phyloP scores from a whole-genome alignment of 78 protist species.

The Polysphondylium violaceum region DNA sequence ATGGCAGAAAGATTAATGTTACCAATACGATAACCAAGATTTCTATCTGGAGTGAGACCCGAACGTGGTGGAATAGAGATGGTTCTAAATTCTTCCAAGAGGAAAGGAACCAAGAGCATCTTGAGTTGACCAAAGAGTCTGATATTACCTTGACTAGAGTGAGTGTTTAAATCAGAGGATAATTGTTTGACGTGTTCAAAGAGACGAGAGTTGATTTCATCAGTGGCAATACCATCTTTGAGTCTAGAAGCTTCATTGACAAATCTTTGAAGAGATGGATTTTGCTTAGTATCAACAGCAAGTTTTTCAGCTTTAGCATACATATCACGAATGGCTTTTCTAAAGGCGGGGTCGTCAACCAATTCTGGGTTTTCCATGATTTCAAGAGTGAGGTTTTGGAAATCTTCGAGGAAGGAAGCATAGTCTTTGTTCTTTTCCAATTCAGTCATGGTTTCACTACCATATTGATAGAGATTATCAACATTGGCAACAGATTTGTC shows the following conservation, averaged over 20 bases:
- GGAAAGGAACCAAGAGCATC: constrained; percentile 70
- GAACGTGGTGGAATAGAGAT: constrained; percentile 51
- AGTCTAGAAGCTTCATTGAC: constrained; percentile 21
- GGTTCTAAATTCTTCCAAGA: constrained; percentile 76
- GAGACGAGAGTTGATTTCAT: constrained; percentile 45
- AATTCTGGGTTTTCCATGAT: constrained; percentile 50
- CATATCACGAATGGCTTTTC: constrained; percentile 55
- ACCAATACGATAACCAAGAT: constrained; percentile 53
- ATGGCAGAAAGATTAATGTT: constrained; percentile 50
- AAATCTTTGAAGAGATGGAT: constrained; percentile 63
- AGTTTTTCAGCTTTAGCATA: constrained; percentile 32
- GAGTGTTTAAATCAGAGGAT: constrained; percentile 5
- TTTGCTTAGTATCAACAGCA: constrained; percentile 9
- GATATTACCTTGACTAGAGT: neutral
- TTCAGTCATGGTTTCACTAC: constrained; percentile 11
- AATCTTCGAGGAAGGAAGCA: constrained; percentile 10
- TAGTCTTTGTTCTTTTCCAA: constrained; percentile 37
- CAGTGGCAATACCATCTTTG: constrained; percentile 50
- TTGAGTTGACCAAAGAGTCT: constrained; percentile 30
- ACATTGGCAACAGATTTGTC: constrained; percentile 45
- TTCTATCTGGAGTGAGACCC: constrained; percentile 45
- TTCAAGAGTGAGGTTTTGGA: constrained; percentile 20
- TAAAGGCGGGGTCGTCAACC: constrained; percentile 58
- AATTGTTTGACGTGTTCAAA: constrained; percentile 31
- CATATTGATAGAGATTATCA: constrained; percentile 39